Conservation (phyloP, 305 asterid species). For the Petunia hybrid region DNA sequence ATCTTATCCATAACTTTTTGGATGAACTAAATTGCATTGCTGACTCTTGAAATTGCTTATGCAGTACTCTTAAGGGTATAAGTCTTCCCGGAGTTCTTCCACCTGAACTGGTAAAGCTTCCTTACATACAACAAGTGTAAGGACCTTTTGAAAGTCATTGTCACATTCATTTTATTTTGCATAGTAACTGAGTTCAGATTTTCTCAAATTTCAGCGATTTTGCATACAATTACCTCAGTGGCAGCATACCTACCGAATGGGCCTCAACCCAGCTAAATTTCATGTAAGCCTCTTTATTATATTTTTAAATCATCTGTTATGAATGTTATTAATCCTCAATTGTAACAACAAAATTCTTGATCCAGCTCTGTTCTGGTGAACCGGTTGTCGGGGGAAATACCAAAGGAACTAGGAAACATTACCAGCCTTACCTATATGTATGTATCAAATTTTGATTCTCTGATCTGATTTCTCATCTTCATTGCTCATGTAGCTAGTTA, state of each 20-base stretch:
- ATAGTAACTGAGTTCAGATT: conserved; percentile 23
- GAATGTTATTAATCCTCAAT: conserved; percentile 31
- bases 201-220: conserved; percentile 66
- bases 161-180: conserved; percentile 28
- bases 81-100: conserved; percentile 90
- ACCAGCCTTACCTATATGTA: conserved; percentile 87
- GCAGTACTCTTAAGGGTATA: conserved; percentile 78
- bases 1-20: neutral
- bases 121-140: conserved; percentile 71
- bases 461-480: conserved; percentile 23
- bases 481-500: neutral
- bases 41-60: conserved; percentile 30
- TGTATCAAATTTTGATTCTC: conserved; percentile 43
- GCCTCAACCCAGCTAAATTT: conserved; percentile 56
- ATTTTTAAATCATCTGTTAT: conserved; percentile 22
- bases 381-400: conserved; percentile 87
- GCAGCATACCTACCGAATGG: conserved; percentile 91
- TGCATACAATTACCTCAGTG: conserved; percentile 82
- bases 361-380: conserved; percentile 94
- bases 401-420: conserved; percentile 68
- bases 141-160: conserved; percentile 37
- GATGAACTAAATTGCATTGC: neutral
- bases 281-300: conserved; percentile 56
- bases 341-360: conserved; percentile 35
- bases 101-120: conserved; percentile 63